A percentile compares a stretch with the other conserved stretches of the same genome.
These are phyloP conservation scores for Blastobotrys robertii DNA, from an alignment of 805 yeast species.

Conservation along the genomic window DNA sequence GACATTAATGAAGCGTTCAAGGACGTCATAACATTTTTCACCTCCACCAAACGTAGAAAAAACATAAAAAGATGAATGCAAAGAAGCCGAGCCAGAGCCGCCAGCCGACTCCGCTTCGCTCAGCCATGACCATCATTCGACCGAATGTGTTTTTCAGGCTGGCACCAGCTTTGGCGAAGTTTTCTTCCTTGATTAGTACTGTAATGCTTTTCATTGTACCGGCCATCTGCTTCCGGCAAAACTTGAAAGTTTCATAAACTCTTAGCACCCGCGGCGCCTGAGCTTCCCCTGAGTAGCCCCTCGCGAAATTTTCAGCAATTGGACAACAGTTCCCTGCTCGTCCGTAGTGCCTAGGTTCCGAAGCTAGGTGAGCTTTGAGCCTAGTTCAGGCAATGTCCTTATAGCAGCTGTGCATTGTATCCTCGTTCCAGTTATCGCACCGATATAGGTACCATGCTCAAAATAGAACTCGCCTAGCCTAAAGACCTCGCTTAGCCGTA, in stretches of 20 bases:
- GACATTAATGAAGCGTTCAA: background rate
- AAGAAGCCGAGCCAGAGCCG: conserved; percentile 47
- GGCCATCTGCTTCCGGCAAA: background rate
- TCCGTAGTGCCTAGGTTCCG: too few relatives aligned
- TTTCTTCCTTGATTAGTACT: conserved; percentile 25
- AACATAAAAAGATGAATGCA: conserved; percentile 39
- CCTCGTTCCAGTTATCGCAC: too few relatives aligned
- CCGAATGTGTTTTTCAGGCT: conserved; percentile 44
- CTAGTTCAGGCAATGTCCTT: too few relatives aligned
- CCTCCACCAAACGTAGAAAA: conserved; percentile 25
- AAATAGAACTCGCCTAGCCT: too few relatives aligned
- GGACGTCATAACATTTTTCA: conserved; percentile 1
- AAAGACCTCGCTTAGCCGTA: too few relatives aligned
- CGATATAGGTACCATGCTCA: too few relatives aligned
- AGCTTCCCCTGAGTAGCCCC: too few relatives aligned
- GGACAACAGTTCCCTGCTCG: too few relatives aligned
- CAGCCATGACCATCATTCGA: conserved; percentile 55
- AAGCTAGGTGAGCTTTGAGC: too few relatives aligned
- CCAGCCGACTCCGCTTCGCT: conserved; percentile 53
- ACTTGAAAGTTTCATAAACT: background rate
- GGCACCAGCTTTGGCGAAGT: conserved; percentile 38
- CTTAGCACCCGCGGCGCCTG: too few relatives aligned
- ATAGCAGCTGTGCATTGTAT: too few relatives aligned
- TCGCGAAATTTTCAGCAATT: too few relatives aligned
- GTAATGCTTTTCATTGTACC: background rate